Percentiles rank a stretch among this genome's conserved stretches.
phyloP scores from a whole-genome alignment of 1,284 basidiomycete genomes.

The Pseudozyma sp. region DNA sequence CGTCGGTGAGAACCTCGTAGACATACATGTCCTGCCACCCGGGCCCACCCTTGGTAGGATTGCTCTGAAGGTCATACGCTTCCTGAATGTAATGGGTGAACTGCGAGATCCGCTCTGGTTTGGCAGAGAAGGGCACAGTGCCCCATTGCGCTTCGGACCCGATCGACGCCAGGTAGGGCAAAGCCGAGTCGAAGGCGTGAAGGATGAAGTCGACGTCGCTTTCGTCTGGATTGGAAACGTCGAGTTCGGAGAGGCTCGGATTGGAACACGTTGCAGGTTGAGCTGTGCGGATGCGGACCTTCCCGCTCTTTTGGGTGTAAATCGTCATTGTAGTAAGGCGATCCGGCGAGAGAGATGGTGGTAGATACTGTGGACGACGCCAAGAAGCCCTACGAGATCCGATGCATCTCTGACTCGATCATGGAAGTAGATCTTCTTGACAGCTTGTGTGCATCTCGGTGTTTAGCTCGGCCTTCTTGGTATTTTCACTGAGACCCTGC shows the following conservation, averaged over 20 bases:
- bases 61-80: slow-evolving; percentile 11
- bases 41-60: neutral
- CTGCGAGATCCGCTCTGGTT: neutral
- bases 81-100: slow-evolving; percentile 16
- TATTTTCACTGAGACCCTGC: neutral
- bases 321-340: slow-evolving; percentile 3
- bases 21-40: slow-evolving; percentile 19
- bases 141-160: slow-evolving; percentile 54
- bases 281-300: slow-evolving; percentile 12
- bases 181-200: slow-evolving; percentile 44
- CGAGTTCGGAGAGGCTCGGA: slow-evolving; percentile 9
- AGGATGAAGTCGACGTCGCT: slow-evolving; percentile 43
- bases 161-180: slow-evolving; percentile 48
- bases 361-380: too few relatives aligned
- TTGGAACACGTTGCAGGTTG: slow-evolving; percentile 17
- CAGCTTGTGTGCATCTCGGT: neutral
- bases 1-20: slow-evolving; percentile 22
- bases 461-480: slow-evolving; percentile 5
- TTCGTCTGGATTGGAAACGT: slow-evolving; percentile 27
- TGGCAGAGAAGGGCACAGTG: slow-evolving; percentile 30
- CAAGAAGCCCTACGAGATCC: too few relatives aligned
- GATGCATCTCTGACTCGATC: neutral
- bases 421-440: neutral
- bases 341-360: too few relatives aligned
- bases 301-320: slow-evolving; percentile 1